Percentiles rank a stretch among this genome's conserved stretches.
Conservation (phyloP, 805 yeast genomes). For the Spathaspora boniae region DNA sequence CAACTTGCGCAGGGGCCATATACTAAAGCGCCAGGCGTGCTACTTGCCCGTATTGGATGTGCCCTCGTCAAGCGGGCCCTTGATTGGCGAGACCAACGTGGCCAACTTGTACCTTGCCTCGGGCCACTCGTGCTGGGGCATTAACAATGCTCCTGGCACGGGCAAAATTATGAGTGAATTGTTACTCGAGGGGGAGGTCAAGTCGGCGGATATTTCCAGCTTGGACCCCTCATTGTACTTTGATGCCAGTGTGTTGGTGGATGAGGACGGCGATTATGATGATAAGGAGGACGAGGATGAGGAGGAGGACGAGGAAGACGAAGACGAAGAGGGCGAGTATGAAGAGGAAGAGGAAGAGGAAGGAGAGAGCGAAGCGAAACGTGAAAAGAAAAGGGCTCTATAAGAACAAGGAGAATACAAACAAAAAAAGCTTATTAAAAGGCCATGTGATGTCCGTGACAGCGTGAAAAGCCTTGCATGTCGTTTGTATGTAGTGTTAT, state of each 20-base stretch:
- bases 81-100: slow-evolving; percentile 91
- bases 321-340: slow-evolving; percentile 1
- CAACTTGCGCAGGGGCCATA: slow-evolving; percentile 66
- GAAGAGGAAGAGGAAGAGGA: slow-evolving; percentile 4
- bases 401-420: not conserved
- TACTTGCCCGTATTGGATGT: slow-evolving; percentile 92
- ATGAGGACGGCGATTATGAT: slow-evolving; percentile 12
- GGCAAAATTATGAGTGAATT: slow-evolving; percentile 92
- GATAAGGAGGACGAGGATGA: slow-evolving; percentile 4
- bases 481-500: not conserved
- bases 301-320: slow-evolving; percentile 6
- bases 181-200: slow-evolving; percentile 76
- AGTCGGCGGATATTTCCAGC: slow-evolving; percentile 73
- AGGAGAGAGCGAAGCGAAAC: not conserved
- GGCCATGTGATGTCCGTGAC: too few species aligned
- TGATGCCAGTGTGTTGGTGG: slow-evolving; percentile 57
- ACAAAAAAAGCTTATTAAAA: too few species aligned
- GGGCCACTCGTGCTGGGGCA: slow-evolving; percentile 99
- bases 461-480: not conserved
- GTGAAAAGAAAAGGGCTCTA: slow-evolving; percentile 1
- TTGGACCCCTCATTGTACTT: slow-evolving; percentile 86
- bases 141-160: slow-evolving; percentile 94
- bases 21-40: slow-evolving; percentile 87
- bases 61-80: slow-evolving; percentile 88
- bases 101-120: slow-evolving; percentile 73